These are phyloP conservation scores for Crithidia sp. DNA, from an alignment of 208 protist species.

Conservation along the genomic window DNA sequence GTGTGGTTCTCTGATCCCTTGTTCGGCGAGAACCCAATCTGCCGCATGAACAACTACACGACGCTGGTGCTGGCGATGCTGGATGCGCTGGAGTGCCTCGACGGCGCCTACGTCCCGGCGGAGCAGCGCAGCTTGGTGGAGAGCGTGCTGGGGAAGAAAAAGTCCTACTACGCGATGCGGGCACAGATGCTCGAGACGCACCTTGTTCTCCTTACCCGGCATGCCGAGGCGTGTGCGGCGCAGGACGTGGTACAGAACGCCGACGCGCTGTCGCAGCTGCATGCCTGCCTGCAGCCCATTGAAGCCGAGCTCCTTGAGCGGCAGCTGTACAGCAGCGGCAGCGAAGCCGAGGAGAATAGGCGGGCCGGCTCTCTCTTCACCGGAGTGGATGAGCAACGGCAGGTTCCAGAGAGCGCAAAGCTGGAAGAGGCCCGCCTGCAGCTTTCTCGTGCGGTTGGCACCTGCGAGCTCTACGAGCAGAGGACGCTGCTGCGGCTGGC, in stretches of 20 bases:
- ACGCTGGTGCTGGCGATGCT: conserved; percentile 89
- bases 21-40: conserved; percentile 93
- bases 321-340: conserved; percentile 24
- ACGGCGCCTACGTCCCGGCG: conserved; percentile 70
- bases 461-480: conserved; percentile 63
- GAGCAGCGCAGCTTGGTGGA: conserved; percentile 87
- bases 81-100: conserved; percentile 75
- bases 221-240: conserved; percentile 28
- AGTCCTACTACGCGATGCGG: conserved; percentile 96
- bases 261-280: conserved; percentile 32
- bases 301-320: conserved; percentile 43
- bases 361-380: conserved; percentile 8
- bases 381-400: no score
- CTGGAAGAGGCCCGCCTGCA: conserved; percentile 36
- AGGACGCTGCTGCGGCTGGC: conserved; percentile 41
- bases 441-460: conserved; percentile 65
- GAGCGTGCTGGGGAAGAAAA: conserved; percentile 92
- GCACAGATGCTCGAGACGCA: conserved; percentile 91
- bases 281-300: conserved; percentile 39
- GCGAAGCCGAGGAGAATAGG: neutral
- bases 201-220: conserved; percentile 53
- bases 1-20: conserved; percentile 90
- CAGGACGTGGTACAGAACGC: conserved; percentile 25
- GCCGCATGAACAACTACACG: conserved; percentile 93
- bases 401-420: neutral